These are phyloP conservation scores for Odontarrhena argentea DNA, from an alignment of 345 rosid species.

Conservation along the genomic window DNA sequence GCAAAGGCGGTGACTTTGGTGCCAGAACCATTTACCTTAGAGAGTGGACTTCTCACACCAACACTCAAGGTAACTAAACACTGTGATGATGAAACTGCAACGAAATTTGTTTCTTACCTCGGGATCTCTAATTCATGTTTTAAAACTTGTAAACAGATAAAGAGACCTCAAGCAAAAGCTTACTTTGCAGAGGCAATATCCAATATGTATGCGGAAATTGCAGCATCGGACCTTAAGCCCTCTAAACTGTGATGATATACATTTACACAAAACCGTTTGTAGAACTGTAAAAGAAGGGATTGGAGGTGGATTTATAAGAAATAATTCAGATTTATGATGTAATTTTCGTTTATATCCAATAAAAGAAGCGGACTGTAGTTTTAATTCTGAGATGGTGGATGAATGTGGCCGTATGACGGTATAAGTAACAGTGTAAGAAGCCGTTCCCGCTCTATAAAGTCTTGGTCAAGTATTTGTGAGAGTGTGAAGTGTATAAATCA, in stretches of 20 bases:
- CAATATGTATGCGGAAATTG: conserved; percentile 66
- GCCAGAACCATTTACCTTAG: conserved; percentile 71
- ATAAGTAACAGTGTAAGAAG: neutral
- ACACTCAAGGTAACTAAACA: conserved; percentile 68
- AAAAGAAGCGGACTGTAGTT: conserved; percentile 6
- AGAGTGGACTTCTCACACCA: conserved; percentile 83
- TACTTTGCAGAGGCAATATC: conserved; percentile 66
- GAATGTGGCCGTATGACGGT: too few relatives aligned
- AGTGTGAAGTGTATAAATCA: too few relatives aligned
- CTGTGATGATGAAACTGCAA: neutral
- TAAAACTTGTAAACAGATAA: conserved; percentile 52
- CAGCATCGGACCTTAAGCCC: conserved; percentile 42
- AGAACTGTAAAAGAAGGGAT: conserved; percentile 11
- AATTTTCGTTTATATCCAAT: conserved; percentile 4
- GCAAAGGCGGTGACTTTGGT: conserved; percentile 86
- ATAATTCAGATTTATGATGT: conserved; percentile 8
- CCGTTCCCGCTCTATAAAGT: neutral
- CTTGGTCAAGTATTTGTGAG: neutral
- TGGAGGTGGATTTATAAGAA: conserved; percentile 16
- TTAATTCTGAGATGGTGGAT: neutral
- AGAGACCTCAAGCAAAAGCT: conserved; percentile 82
- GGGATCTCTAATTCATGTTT: conserved; percentile 6
- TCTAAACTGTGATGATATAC: conserved; percentile 29
- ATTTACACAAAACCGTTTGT: conserved; percentile 9
- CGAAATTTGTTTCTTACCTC: conserved; percentile 10